These are phyloP conservation scores for Plantago coronopus DNA, from an alignment of 305 asterid genomes.

Conservation along the genomic window DNA sequence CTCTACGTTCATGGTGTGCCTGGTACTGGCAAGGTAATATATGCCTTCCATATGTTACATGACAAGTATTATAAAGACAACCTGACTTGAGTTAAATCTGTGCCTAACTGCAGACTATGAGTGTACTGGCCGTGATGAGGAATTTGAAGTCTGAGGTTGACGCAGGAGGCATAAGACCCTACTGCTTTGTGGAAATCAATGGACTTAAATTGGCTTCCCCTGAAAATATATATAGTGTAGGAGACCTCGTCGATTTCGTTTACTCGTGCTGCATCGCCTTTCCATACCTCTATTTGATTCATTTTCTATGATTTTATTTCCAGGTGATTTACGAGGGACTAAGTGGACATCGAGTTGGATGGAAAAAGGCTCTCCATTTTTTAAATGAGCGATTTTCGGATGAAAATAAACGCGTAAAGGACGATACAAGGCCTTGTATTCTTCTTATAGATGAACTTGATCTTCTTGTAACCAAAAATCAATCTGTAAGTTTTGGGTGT, in stretches of 20 bases:
- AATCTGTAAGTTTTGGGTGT: constrained; percentile 52
- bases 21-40: constrained; percentile 93
- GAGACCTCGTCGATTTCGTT: constrained; percentile 24
- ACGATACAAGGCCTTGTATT: constrained; percentile 71
- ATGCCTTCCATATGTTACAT: constrained; percentile 13
- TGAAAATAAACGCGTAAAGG: constrained; percentile 44
- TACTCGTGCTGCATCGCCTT: constrained; percentile 9
- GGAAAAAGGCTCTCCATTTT: constrained; percentile 89
- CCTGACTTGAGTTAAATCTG: constrained; percentile 26
- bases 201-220: constrained; percentile 96
- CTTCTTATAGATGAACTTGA: constrained; percentile 94
- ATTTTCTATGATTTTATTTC: constrained; percentile 25
- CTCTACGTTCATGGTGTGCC: constrained; percentile 97
- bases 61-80: constrained; percentile 5
- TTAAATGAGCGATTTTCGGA: constrained; percentile 79
- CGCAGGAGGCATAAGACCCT: constrained; percentile 70
- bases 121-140: constrained; percentile 82
- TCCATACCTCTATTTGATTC: constrained; percentile 11
- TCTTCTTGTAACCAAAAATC: constrained; percentile 89
- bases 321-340: constrained; percentile 94
- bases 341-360: constrained; percentile 82
- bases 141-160: constrained; percentile 79
- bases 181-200: constrained; percentile 87
- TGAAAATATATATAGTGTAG: constrained; percentile 78
- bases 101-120: constrained; percentile 78